Conservation (phyloP, 306 rosid genomes). For the Sphenostylis stenocarpa region DNA sequence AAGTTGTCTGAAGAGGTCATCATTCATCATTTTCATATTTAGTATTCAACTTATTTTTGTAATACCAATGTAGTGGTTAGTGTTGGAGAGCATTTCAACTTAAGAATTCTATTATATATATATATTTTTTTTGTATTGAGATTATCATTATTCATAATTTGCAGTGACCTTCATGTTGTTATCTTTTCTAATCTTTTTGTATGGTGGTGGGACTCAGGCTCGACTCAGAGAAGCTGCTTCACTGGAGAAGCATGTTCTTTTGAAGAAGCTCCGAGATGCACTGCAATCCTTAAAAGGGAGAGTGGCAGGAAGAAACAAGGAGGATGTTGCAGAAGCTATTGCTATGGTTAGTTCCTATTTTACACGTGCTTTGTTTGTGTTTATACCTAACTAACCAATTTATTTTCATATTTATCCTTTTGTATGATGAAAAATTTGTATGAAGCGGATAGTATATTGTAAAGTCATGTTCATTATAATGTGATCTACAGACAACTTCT, state of each 20-base stretch:
- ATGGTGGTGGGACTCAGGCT: conserved; percentile 59
- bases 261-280: conserved; percentile 95
- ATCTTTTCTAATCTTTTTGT: conserved; percentile 18
- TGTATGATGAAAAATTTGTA: background rate
- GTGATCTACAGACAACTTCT: background rate
- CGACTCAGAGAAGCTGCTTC: conserved; percentile 91
- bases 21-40: conserved; percentile 8
- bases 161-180: background rate
- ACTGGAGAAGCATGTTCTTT: conserved; percentile 81
- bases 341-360: conserved; percentile 65
- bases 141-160: background rate
- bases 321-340: conserved; percentile 84
- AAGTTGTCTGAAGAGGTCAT: conserved; percentile 90
- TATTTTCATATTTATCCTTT: background rate
- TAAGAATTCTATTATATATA: background rate
- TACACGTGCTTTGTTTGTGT: background rate
- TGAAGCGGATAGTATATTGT: background rate
- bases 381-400: background rate
- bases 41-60: background rate
- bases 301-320: conserved; percentile 81
- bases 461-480: conserved; percentile 3
- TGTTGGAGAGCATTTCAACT: conserved; percentile 13
- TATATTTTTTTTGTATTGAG: background rate
- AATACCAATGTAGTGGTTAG: background rate
- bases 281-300: conserved; percentile 83